A percentile compares a stretch with the other conserved stretches of the same genome.
Evolutionary conservation across 805 yeast genomes (phyloP).

Genomic region (Metschnikowia picachoensis): DNA sequence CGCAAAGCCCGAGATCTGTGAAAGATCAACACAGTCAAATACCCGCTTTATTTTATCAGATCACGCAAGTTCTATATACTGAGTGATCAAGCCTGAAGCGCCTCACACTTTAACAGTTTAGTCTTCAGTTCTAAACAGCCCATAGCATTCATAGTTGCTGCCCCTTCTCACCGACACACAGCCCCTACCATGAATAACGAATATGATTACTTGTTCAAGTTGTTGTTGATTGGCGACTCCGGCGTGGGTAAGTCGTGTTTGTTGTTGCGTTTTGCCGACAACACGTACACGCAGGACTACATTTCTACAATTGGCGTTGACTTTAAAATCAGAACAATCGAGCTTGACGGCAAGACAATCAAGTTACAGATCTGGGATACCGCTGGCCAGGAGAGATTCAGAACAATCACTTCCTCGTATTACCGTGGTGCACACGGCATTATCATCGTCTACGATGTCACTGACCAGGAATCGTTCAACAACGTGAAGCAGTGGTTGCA

Average conservation of each 20-base stretch:
- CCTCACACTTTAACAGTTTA: too few species aligned
- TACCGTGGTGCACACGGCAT: slow-evolving; percentile 99
- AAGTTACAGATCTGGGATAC: slow-evolving; percentile 99
- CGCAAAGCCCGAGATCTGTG: too few species aligned
- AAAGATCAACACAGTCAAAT: too few species aligned
- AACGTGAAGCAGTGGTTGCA: slow-evolving; percentile 98
- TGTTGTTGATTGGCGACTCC: slow-evolving; percentile 93
- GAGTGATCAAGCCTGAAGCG: too few species aligned
- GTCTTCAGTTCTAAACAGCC: too few species aligned
- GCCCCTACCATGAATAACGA: slow-evolving; percentile 66
- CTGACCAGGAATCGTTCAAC: slow-evolving; percentile 94
- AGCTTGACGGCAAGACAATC: slow-evolving; percentile 94
- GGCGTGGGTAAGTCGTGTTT: slow-evolving; percentile 98
- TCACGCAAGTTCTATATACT: too few species aligned
- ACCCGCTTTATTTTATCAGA: too few species aligned
- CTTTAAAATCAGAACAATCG: slow-evolving; percentile 84
- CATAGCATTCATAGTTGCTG: too few species aligned
- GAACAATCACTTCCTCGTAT: slow-evolving; percentile 95
- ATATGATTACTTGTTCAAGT: slow-evolving; percentile 96
- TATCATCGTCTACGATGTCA: slow-evolving; percentile 95
- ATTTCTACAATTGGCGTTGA: slow-evolving; percentile 98
- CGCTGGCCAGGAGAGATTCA: slow-evolving; percentile 97
- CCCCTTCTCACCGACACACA: too few species aligned
- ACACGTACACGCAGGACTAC: slow-evolving; percentile 94
- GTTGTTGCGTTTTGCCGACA: slow-evolving; percentile 92